A percentile compares a stretch with the other conserved stretches of the same genome.
These are phyloP conservation scores for Panicum virgatum DNA, from an alignment of 202 grass and related monocot species.

Conservation along the genomic window DNA sequence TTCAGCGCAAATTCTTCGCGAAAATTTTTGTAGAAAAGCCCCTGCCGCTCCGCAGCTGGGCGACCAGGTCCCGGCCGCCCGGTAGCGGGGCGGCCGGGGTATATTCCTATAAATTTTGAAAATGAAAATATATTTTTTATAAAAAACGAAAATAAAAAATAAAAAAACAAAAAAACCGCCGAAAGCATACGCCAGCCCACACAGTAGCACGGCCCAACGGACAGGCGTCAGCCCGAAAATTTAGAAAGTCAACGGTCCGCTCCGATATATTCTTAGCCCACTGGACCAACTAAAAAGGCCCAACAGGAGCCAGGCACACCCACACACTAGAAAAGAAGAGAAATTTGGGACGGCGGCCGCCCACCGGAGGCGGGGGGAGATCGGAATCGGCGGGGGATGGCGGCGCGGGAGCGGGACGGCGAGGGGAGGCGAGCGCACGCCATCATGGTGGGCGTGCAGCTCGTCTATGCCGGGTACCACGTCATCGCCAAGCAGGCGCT, in stretches of 20 bases:
- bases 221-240: background rate
- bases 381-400: constrained; percentile 44
- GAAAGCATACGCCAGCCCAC: no score
- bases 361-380: constrained; percentile 30
- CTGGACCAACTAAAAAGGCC: background rate
- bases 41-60: no score
- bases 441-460: constrained; percentile 62
- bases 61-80: no score
- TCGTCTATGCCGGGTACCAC: constrained; percentile 73
- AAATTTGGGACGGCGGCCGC: no score
- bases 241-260: background rate
- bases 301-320: background rate
- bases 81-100: no score
- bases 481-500: constrained; percentile 83
- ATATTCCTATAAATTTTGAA: no score
- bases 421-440: constrained; percentile 53
- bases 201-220: background rate
- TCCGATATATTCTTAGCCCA: background rate
- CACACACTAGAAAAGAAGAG: background rate
- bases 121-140: no score
- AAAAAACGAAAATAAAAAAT: no score
- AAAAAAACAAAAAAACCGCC: no score
- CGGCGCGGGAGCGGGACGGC: constrained; percentile 28
- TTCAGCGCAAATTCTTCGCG: no score
- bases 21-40: no score